These are phyloP conservation scores for Teratosphaeriaceae sp. DNA, from an alignment of 2,329 filamentous ascomycete genomes.

Conservation along the genomic window DNA sequence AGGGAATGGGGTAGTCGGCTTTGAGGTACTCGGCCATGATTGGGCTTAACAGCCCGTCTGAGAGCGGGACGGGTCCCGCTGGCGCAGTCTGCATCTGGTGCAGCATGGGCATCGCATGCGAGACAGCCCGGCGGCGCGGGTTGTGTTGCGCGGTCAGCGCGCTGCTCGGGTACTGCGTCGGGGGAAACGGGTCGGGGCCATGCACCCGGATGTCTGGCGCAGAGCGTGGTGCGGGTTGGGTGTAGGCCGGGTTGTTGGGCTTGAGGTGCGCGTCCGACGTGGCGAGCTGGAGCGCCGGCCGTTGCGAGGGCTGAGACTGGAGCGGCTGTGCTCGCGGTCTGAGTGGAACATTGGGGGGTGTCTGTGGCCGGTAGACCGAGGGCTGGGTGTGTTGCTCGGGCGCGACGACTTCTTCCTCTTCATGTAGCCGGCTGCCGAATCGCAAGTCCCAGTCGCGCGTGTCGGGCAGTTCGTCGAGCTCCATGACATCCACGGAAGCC, in stretches of 20 bases:
- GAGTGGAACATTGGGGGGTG: not conserved
- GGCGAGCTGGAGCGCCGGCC: not conserved
- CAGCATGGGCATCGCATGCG: not conserved
- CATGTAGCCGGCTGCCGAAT: no score
- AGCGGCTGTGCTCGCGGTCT: not conserved
- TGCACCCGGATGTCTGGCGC: conserved; percentile 1
- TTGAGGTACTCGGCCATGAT: not conserved
- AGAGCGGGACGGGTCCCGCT: not conserved
- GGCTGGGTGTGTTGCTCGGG: no score
- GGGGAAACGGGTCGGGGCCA: not conserved
- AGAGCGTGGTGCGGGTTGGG: not conserved
- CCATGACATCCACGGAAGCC: no score
- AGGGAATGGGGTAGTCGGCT: not conserved
- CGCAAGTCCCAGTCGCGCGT: no score
- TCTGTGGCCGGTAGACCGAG: not conserved
- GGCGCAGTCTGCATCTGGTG: not conserved
- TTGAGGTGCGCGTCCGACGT: not conserved
- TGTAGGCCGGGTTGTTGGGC: not conserved
- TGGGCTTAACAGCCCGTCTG: not conserved
- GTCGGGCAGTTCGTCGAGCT: no score
- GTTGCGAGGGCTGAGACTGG: not conserved
- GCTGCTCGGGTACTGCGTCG: not conserved
- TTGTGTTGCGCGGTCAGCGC: not conserved
- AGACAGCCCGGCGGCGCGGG: not conserved
- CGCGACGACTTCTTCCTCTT: no score